Evolutionary conservation across 2,329 filamentous ascomycete species (phyloP).

Genomic region (Microcyclospora tardicrescens): DNA sequence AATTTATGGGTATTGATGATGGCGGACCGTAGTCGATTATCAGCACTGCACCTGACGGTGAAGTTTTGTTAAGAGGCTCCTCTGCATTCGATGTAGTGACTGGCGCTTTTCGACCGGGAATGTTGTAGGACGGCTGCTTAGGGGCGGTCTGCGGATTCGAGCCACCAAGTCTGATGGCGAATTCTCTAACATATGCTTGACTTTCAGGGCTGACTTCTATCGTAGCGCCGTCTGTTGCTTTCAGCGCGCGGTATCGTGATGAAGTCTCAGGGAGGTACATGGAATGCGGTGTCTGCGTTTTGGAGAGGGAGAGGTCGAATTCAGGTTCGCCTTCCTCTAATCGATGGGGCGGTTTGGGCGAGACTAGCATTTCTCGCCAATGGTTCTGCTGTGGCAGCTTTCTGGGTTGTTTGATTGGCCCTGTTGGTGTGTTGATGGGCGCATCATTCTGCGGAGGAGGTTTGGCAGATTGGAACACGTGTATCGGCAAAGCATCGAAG

Average conservation of each 20-base stretch:
- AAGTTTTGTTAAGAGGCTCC: constrained; percentile 37
- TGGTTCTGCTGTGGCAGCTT: constrained; percentile 36
- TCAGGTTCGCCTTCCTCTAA: constrained; percentile 49
- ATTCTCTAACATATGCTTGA: constrained; percentile 63
- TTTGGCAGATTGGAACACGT: constrained; percentile 71
- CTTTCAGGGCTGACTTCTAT: constrained; percentile 89
- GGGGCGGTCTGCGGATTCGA: constrained; percentile 18
- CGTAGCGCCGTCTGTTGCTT: constrained; percentile 51
- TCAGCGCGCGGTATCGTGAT: constrained; percentile 63
- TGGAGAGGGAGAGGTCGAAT: constrained; percentile 73
- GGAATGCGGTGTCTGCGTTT: constrained; percentile 65
- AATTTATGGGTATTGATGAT: constrained; percentile 70
- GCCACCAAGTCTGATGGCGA: constrained; percentile 75
- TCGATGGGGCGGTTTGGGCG: constrained; percentile 41
- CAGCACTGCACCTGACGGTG: constrained; percentile 72
- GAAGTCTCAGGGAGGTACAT: constrained; percentile 75
- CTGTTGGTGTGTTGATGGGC: constrained; percentile 34
- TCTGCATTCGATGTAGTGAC: constrained; percentile 16
- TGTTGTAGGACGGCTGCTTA: constrained; percentile 9
- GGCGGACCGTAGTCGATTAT: constrained; percentile 88
- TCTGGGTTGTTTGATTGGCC: constrained; percentile 30
- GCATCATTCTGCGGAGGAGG: constrained; percentile 21
- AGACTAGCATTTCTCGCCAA: constrained; percentile 76
- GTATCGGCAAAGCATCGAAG: constrained; percentile 94
- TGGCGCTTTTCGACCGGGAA: constrained; percentile 9